phyloP scores from a whole-genome alignment of 495 filamentous ascomycete species.

The Trypethelium eluteriae region DNA sequence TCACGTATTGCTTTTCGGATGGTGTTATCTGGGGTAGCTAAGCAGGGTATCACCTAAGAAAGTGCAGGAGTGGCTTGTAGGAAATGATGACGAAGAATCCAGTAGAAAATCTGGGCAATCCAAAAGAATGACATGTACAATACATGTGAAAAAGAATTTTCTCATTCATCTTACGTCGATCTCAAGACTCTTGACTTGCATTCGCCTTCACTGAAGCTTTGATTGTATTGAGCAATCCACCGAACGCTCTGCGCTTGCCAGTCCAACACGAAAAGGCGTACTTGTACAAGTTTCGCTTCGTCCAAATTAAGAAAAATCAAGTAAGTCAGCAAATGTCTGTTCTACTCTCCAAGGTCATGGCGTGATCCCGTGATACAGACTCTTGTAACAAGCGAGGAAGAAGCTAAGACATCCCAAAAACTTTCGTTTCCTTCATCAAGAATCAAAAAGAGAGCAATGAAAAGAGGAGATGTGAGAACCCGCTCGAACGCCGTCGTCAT shows the following conservation, averaged over 20 bases:
- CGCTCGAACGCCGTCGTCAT: background rate
- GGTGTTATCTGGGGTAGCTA: too few relatives aligned
- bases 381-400: background rate
- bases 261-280: background rate
- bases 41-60: too few relatives aligned
- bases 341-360: background rate
- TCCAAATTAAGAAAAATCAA: background rate
- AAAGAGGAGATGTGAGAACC: background rate
- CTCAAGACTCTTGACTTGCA: background rate
- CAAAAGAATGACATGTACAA: background rate
- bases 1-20: too few relatives aligned
- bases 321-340: background rate
- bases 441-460: background rate
- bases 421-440: background rate
- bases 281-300: constrained; percentile 1
- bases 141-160: background rate
- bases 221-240: background rate
- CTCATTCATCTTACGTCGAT: background rate
- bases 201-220: background rate
- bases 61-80: too few relatives aligned
- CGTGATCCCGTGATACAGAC: background rate
- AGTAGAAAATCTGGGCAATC: background rate
- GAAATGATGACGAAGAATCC: too few relatives aligned
- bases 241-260: background rate
- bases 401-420: background rate